Percentiles rank a stretch among this genome's conserved stretches.
These are phyloP conservation scores for Venturia carpophila DNA, from an alignment of 2,329 filamentous ascomycete species.

Conservation along the genomic window DNA sequence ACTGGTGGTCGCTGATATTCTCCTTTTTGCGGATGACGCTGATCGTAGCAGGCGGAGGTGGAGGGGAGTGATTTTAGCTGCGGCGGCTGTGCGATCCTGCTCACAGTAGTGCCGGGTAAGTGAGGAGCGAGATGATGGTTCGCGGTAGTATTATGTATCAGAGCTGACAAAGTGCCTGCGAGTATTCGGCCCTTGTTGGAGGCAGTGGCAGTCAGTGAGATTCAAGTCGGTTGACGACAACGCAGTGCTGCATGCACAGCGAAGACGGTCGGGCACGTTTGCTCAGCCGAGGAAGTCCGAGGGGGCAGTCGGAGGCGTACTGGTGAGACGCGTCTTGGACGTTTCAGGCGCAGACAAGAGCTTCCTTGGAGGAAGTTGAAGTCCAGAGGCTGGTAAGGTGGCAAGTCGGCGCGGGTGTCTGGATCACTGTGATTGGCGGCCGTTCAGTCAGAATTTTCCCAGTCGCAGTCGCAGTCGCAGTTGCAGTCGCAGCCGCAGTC, in stretches of 20 bases:
- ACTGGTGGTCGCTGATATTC: background rate
- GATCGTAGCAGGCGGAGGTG: constrained; percentile 2
- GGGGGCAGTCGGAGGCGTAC: background rate
- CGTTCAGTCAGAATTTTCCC: background rate
- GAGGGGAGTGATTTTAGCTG: constrained; percentile 8
- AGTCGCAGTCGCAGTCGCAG: background rate
- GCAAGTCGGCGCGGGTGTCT: background rate
- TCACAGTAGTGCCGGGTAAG: constrained; percentile 1
- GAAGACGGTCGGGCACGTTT: background rate
- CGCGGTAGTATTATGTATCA: background rate
- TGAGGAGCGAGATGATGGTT: constrained; percentile 7
- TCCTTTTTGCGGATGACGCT: constrained; percentile 7
- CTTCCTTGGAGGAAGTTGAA: background rate
- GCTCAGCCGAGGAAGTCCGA: background rate
- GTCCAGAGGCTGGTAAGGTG: constrained; percentile 1
- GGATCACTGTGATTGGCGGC: background rate
- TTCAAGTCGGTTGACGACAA: background rate
- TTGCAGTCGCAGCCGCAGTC: background rate
- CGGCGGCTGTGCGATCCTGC: background rate
- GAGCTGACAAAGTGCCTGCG: background rate
- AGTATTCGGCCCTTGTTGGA: background rate
- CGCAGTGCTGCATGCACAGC: background rate
- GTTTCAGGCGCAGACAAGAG: background rate
- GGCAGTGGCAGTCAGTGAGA: background rate
- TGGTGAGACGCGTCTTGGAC: background rate